phyloP scores from a whole-genome alignment of 1,284 basidiomycete species.

The Fomes fomentarius region DNA sequence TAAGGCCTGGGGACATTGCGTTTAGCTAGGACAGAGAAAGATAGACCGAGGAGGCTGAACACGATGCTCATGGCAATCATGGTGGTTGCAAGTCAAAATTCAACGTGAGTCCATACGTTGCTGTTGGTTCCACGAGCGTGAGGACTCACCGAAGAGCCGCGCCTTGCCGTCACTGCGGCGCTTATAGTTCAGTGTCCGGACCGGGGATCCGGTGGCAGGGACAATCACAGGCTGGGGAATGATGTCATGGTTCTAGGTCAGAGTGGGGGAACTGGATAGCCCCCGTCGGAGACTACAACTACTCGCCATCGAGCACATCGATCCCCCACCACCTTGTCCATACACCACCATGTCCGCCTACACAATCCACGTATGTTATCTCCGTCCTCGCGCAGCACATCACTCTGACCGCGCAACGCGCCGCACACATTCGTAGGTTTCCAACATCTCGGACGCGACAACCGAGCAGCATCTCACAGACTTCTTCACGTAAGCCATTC shows the following conservation, averaged over 20 bases:
- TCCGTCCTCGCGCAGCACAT: not conserved
- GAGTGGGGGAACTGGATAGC: not conserved
- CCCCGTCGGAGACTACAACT: not conserved
- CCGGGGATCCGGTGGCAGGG: not conserved
- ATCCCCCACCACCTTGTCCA: constrained; percentile 5
- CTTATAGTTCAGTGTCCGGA: too few relatives aligned
- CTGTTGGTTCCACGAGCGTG: too few relatives aligned
- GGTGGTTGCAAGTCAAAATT: not conserved
- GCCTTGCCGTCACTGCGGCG: too few relatives aligned
- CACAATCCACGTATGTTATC: constrained; percentile 30
- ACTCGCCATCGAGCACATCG: constrained; percentile 15
- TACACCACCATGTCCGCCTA: constrained; percentile 27
- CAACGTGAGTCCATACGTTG: too few relatives aligned
- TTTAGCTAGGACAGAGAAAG: not conserved
- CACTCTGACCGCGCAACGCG: not conserved
- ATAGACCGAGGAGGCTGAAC: not conserved
- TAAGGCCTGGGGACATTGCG: constrained; percentile 14
- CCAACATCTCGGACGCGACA: constrained; percentile 62
- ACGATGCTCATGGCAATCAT: not conserved
- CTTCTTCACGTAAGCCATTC: constrained; percentile 70
- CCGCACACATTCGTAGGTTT: constrained; percentile 57
- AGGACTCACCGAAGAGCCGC: too few relatives aligned
- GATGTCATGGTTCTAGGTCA: constrained; percentile 1
- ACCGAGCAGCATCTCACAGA: constrained; percentile 64
- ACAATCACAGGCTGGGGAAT: not conserved